Evolutionary conservation across 2,329 filamentous ascomycete genomes (phyloP), one percentile per base, ranked within the genome.

Genomic region (Hirsutella minnesotensis): DNA sequence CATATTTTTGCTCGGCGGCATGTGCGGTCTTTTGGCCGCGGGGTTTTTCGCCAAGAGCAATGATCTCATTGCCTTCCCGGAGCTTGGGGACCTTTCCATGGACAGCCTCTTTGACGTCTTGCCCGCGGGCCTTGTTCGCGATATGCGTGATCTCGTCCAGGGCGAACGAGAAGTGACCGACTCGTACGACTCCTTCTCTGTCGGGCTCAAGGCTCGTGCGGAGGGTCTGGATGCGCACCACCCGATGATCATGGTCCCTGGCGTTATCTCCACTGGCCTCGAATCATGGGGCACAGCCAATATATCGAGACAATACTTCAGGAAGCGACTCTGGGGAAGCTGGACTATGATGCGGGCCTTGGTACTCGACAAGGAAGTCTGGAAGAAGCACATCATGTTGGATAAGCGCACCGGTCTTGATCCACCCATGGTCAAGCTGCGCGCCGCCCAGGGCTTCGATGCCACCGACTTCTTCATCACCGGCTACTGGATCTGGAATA

Each of bases 311-410:
- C 84, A 83, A 46, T 98, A 96, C 64, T 98, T 98, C 62, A 75
- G 92, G 48, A 95, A 94, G 66, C 74, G 92, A 42, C 67, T 98
- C 40, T 98, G 92, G 92, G 92, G 92, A 4, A 95, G 87, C 52
- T 98, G 94, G 92, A 94, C 79, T 49, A 98, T 98, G 92, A 95
- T 98, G 88, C 77, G 83, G 40, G 90, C 92, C 0, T 66, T 98
- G 50, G 86, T 98, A 2, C 65, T 94, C 55, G 92, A 96, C 61
- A 95, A 96, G 63, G 81, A 94, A 22, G 73, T 77, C 29, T 98
- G 92, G 92, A 98, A 95, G 69, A 81, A 71, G 54, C 92, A 98
- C 60, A 86, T 98, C 52, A 96, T 96, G 89, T 73, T 98, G 10
- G 92, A 98, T 63, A 89, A 90, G 60, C 64, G 78, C 31, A 95